These are phyloP conservation scores for Grosmannia serpens DNA, from an alignment of 2,329 filamentous ascomycete species.

Conservation along the genomic window DNA sequence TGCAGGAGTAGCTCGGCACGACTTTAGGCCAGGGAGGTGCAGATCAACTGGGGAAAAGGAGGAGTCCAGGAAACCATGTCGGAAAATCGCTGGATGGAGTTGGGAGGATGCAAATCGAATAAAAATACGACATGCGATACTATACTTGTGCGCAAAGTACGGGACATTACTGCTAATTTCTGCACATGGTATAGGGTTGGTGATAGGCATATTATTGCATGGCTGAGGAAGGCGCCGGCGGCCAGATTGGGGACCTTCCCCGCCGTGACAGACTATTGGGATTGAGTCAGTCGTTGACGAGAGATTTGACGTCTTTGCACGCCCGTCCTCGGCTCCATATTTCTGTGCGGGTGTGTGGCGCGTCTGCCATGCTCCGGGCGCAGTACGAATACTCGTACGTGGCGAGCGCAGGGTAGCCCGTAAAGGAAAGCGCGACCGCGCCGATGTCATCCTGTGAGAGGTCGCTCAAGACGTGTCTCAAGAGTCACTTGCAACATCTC, in stretches of 20 bases:
- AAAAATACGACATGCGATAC: too few relatives aligned
- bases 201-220: background rate
- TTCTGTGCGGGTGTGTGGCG: background rate
- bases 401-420: background rate
- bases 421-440: background rate
- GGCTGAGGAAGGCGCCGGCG: background rate
- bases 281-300: background rate
- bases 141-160: too few relatives aligned
- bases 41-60: too few relatives aligned
- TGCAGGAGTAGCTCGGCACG: too few relatives aligned
- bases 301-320: background rate
- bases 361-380: too few relatives aligned
- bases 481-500: too few relatives aligned
- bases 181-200: background rate
- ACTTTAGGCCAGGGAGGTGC: too few relatives aligned
- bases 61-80: too few relatives aligned
- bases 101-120: too few relatives aligned
- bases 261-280: slow-evolving; percentile 5
- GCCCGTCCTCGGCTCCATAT: background rate
- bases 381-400: too few relatives aligned
- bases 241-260: background rate
- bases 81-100: too few relatives aligned
- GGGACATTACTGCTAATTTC: background rate
- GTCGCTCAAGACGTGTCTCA: background rate
- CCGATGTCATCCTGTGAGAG: background rate